Evolutionary conservation across 2,329 filamentous ascomycete species (phyloP), one percentile per base, ranked within the genome.

Genomic region (Pochonia chlamydosporia): DNA sequence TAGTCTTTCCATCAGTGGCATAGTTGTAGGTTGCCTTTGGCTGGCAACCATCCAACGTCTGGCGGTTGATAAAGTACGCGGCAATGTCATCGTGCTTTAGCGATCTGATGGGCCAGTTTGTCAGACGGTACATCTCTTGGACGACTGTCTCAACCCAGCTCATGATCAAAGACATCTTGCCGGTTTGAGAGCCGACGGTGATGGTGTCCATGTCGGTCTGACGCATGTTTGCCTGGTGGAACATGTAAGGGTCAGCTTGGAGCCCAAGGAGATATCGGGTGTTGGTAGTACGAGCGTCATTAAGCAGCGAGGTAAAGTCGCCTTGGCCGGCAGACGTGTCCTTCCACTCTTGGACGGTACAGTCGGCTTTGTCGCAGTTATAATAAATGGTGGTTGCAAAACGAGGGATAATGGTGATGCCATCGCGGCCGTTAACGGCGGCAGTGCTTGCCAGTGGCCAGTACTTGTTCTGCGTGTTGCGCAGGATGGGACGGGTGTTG

Each of bases 341-440:
- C 43, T 78, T 79, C 80, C 80, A 84, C 59, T 84, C 79, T 42
- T 73, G 63, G 16, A 74, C 58, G 0, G 79, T 82, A 58, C 80
- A 84, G 20, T 63, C 67, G 3, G 76, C 68, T 14, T 71, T 71
- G 56, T 81, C 74, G 60, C 80, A 83, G 64, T 84, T 82, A 69
- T 79, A 84, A 66, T 82, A 84, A 50, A 84, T 82, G 36, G 76
- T 73, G 3, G 77, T 79, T 1, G 79, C 75, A 74, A 74, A 84
- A 40, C 80, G 76, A 4, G 78, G 78, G 57, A 79, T 75, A 43
- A 83, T 70, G 49, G 71, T 71, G 35, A 81, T 67, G 1, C 80
- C 79, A 36, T 63, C 73, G 52, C 74, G 78, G 1, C 79, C 79
- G 54, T 83, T 78, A 10, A 52, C 56, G 1, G 61, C 68, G 1